These are phyloP conservation scores for Aphanomyces euteiches DNA, from an alignment of 352 stramenopile species.

Conservation along the genomic window DNA sequence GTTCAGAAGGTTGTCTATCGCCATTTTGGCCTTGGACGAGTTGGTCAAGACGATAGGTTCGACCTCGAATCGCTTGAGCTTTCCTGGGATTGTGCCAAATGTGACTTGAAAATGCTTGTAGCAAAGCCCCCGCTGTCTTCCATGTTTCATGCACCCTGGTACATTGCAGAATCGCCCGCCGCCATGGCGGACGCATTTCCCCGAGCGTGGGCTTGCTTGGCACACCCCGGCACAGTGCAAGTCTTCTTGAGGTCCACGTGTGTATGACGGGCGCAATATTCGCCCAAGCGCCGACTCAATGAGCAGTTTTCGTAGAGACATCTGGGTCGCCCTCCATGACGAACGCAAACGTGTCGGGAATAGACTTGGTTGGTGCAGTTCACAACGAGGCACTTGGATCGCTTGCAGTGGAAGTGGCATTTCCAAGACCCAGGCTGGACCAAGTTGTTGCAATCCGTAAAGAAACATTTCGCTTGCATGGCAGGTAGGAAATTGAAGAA, in stretches of 20 bases:
- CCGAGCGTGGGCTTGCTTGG: slow-evolving; percentile 58
- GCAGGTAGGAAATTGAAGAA: too few species aligned
- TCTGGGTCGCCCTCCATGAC: neutral
- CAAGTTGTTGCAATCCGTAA: neutral
- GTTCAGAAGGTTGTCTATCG: too few species aligned
- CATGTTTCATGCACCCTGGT: slow-evolving; percentile 35
- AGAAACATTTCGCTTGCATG: neutral
- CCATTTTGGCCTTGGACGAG: too few species aligned
- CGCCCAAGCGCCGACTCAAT: slow-evolving; percentile 43
- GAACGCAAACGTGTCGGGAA: slow-evolving; percentile 3
- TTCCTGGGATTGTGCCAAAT: too few species aligned
- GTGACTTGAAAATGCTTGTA: too few species aligned
- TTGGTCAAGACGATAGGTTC: too few species aligned
- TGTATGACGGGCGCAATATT: slow-evolving; percentile 50
- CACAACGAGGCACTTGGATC: neutral
- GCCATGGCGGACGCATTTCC: slow-evolving; percentile 58
- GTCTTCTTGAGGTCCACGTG: slow-evolving; percentile 38
- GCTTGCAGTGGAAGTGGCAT: slow-evolving; percentile 27
- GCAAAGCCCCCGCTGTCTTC: too few species aligned
- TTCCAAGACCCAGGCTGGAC: neutral
- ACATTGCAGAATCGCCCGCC: slow-evolving; percentile 49
- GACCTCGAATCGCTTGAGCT: too few species aligned
- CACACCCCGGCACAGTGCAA: slow-evolving; percentile 43
- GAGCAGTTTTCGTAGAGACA: neutral
- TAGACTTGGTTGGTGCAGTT: slow-evolving; percentile 20